Conservation (phyloP, 2,329 filamentous ascomycete species). For the Lachnum nothofagi region DNA sequence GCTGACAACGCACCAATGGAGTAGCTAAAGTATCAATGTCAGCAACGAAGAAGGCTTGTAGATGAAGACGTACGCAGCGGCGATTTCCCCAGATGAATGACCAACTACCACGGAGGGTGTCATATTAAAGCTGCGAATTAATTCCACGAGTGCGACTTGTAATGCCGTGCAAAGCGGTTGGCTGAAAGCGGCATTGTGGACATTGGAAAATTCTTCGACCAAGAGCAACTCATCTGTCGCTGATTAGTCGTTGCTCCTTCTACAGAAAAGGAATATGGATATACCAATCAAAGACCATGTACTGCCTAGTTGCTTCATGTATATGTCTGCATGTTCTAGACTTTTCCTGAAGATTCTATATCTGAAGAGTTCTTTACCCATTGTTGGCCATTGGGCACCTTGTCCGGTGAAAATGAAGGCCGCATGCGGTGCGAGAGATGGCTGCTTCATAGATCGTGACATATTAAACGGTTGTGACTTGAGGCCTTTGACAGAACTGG, state of each 20-base stretch:
- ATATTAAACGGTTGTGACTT: no score
- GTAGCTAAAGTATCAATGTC: slow-evolving; percentile 17
- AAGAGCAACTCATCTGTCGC: not conserved
- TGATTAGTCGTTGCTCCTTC: not conserved
- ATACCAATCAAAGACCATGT: not conserved
- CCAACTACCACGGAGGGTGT: slow-evolving; percentile 22
- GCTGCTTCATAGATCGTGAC: not conserved
- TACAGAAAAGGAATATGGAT: no score
- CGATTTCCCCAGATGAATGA: slow-evolving; percentile 31
- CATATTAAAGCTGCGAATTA: slow-evolving; percentile 16
- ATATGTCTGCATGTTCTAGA: not conserved
- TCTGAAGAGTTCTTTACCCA: slow-evolving; percentile 13
- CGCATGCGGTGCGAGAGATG: not conserved
- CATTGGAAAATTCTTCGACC: not conserved
- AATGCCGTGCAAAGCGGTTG: slow-evolving; percentile 42
- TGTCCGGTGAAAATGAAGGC: slow-evolving; percentile 15
- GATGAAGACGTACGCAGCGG: slow-evolving; percentile 32
- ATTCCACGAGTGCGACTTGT: slow-evolving; percentile 39
- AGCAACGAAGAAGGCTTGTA: no score
- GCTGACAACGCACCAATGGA: not conserved
- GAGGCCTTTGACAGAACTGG: not conserved
- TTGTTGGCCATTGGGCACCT: slow-evolving; percentile 13
- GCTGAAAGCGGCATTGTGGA: not conserved
- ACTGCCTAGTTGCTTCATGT: not conserved
- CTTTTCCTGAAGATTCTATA: not conserved